These are phyloP conservation scores for Rhynchosporium graminicola DNA, from an alignment of 2,329 filamentous ascomycete genomes.

Conservation along the genomic window DNA sequence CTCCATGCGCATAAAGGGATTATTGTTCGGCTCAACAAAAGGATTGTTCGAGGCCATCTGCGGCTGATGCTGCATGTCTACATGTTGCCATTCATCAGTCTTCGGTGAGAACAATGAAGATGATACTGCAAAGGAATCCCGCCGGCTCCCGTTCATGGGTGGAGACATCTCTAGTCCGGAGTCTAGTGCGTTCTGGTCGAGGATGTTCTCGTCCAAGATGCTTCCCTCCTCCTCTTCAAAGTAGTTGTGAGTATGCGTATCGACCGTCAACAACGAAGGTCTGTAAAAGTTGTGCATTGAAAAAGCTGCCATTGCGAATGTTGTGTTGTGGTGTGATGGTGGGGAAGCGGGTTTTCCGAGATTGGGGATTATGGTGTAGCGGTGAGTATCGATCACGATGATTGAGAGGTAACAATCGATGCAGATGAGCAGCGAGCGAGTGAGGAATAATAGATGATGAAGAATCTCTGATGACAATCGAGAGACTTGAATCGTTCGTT, in stretches of 20 bases:
- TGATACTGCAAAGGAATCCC: conserved; percentile 64
- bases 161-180: conserved; percentile 65
- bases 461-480: conserved; percentile 16
- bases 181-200: conserved; percentile 60
- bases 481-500: neutral
- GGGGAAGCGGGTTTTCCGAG: conserved; percentile 31
- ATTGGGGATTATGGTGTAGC: conserved; percentile 26
- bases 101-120: conserved; percentile 64
- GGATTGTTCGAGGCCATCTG: conserved; percentile 61
- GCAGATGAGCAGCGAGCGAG: conserved; percentile 2
- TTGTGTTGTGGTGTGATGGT: conserved; percentile 22
- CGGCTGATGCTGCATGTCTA: conserved; percentile 51
- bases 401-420: conserved; percentile 13
- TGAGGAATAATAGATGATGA: conserved; percentile 11
- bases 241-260: conserved; percentile 49
- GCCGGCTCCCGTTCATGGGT: conserved; percentile 60
- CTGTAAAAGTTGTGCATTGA: conserved; percentile 40
- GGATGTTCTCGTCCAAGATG: conserved; percentile 61
- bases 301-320: conserved; percentile 37
- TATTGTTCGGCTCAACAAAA: conserved; percentile 58
- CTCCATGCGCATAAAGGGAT: conserved; percentile 65
- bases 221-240: conserved; percentile 62
- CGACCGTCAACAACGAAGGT: conserved; percentile 39
- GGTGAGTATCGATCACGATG: conserved; percentile 31
- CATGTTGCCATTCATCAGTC: conserved; percentile 63